Conservation (phyloP, 2,329 filamentous ascomycete species). For the Pseudogymnoascus sp. region DNA sequence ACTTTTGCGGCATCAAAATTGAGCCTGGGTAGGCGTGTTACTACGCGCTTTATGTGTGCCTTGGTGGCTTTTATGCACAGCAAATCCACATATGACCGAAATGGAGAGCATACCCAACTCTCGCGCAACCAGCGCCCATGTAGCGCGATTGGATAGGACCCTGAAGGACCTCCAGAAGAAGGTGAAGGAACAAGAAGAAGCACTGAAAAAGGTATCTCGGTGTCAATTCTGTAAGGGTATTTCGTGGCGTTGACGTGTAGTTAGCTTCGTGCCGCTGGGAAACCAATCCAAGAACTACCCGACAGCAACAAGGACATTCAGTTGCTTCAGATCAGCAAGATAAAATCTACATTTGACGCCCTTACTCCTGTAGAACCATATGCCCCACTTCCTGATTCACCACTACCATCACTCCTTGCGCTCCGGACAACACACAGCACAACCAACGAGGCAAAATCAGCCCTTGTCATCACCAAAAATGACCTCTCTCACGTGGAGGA, state of each 20-base stretch:
- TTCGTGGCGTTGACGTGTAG: slow-evolving; percentile 11
- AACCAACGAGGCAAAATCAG: slow-evolving; percentile 55
- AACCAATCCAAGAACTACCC: slow-evolving; percentile 21
- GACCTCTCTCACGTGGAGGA: slow-evolving; percentile 38
- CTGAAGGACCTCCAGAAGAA: slow-evolving; percentile 57
- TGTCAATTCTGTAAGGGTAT: neutral
- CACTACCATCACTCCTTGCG: slow-evolving; percentile 64
- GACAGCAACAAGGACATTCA: slow-evolving; percentile 30
- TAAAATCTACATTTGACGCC: slow-evolving; percentile 60
- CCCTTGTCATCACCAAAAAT: slow-evolving; percentile 41
- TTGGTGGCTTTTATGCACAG: slow-evolving; percentile 1
- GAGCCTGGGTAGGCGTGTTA: neutral
- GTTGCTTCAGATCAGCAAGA: slow-evolving; percentile 39
- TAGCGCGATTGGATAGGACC: slow-evolving; percentile 56
- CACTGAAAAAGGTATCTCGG: slow-evolving; percentile 38
- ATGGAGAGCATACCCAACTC: slow-evolving; percentile 19
- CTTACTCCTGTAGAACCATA: slow-evolving; percentile 56
- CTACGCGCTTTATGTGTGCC: neutral
- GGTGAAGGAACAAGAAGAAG: slow-evolving; percentile 47
- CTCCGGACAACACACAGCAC: slow-evolving; percentile 59
- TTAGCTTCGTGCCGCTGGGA: slow-evolving; percentile 25
- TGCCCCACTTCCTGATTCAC: slow-evolving; percentile 59
- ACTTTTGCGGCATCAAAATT: neutral
- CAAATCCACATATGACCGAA: neutral
- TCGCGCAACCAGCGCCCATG: slow-evolving; percentile 36